A percentile compares a stretch with the other conserved stretches of the same genome.
Conservation (phyloP, 306 rosid genomes). For the Dryas drummondii region DNA sequence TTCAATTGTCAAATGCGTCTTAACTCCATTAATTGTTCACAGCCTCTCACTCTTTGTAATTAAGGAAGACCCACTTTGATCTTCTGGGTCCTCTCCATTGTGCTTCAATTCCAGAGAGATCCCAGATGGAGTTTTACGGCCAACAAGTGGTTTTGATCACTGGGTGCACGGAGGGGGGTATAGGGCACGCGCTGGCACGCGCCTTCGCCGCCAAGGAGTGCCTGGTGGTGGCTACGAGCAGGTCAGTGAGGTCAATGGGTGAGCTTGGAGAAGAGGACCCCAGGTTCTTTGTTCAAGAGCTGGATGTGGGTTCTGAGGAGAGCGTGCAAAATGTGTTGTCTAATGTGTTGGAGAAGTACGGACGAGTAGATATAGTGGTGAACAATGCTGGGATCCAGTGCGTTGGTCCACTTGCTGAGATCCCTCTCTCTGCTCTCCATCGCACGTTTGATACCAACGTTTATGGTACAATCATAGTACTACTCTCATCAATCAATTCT, state of each 20-base stretch:
- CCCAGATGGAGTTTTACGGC: conserved; percentile 32
- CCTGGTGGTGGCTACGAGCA: conserved; percentile 70
- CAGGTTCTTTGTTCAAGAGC: conserved; percentile 56
- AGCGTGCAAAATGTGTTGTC: conserved; percentile 49
- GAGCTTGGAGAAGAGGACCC: conserved; percentile 44
- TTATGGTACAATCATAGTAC: conserved; percentile 40
- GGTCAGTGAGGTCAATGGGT: conserved; percentile 56
- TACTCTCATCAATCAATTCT: neutral
- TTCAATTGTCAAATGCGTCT: no score
- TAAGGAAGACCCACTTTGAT: no score
- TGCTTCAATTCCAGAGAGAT: neutral
- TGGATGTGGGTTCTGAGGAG: conserved; percentile 74
- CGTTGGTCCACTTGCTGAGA: conserved; percentile 74
- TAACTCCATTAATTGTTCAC: no score
- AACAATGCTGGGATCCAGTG: conserved; percentile 86
- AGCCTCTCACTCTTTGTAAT: no score
- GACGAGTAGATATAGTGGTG: conserved; percentile 68
- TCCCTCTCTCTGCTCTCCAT: conserved; percentile 58
- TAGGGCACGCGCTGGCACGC: conserved; percentile 74
- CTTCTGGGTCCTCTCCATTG: neutral
- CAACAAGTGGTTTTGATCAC: conserved; percentile 67
- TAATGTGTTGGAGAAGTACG: conserved; percentile 44
- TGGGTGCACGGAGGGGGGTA: conserved; percentile 68
- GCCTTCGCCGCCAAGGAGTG: conserved; percentile 64
- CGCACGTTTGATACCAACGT: conserved; percentile 70